Base-by-base conservation (phyloP, 495 filamentous ascomycete species). In the Friedmanniomyces endolithicus region DNA sequence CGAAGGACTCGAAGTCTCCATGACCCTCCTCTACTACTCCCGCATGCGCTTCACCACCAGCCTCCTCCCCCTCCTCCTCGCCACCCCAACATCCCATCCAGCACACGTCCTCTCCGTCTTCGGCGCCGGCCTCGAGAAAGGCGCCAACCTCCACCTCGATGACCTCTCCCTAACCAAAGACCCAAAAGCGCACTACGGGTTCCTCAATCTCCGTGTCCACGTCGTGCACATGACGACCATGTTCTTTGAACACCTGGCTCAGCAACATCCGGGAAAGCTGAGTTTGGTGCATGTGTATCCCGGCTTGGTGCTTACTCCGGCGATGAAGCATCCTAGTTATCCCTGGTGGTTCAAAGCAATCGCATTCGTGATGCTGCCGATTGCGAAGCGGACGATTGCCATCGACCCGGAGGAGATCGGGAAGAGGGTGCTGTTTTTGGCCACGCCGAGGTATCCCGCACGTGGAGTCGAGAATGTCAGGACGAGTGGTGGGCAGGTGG, bases 1-100 rank as follows among this genome's bases (percentile, higher is more conserved):
- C 43, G 69, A 70, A 45, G 63, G 65, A 9, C 61, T 73, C 31
- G 64, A 71, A 25, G 24, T 56, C 25, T 62, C 64, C 33, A 63
- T 69, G 48, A 59, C 65, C 11, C 56, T 71, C 1, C 63, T 64
- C 17, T 73, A 71, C 61, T 74, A 75, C 61, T 59, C 66, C 11
- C 68, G 71, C 31, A 64, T 71, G 58, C 65, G 67, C 19, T 70
- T 72, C 51, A 58, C 69, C 47, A 25, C 50, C 6, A 66, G 69
- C 22, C 67, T 74, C n/a, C 58, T 70, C 0, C 71, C 70, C 0
- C 57, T 71, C 0, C 69, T 74, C 56, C n/a, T 19, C 1, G 50
- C 25, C 1, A 45, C 55, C 17, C 19, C 40, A 0, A 0, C 11
- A 50, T 6, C 34, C 1, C 11, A 50, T 6, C 34, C 56, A 17